Conservation (phyloP, 1,139 yeast genomes). For the Blastobotrys apis region DNA sequence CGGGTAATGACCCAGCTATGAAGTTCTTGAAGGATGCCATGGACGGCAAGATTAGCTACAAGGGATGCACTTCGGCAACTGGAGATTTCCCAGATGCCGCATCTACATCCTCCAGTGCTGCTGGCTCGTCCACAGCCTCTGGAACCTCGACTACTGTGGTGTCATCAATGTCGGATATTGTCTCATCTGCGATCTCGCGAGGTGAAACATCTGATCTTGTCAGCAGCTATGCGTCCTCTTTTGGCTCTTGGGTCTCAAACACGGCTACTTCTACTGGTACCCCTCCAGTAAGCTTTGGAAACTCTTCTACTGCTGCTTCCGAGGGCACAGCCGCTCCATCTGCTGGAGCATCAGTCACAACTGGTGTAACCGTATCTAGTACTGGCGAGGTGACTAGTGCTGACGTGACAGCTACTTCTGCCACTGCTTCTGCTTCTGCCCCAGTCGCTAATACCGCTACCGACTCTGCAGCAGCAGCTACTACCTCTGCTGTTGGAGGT, state of each 20-base stretch:
- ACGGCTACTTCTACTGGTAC: background rate
- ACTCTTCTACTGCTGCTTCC: background rate
- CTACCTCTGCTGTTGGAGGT: background rate
- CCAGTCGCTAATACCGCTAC: background rate
- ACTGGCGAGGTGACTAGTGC: too few species aligned
- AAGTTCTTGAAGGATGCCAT: background rate
- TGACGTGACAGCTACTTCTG: too few species aligned
- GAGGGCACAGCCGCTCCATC: background rate
- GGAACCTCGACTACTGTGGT: too few species aligned
- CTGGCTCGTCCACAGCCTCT: too few species aligned
- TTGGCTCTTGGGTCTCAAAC: background rate
- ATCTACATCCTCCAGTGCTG: too few species aligned
- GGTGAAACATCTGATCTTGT: background rate
- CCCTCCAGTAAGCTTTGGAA: background rate
- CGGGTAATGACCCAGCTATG: background rate
- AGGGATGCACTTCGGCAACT: slow-evolving; percentile 3
- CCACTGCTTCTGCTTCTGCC: background rate
- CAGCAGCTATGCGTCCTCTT: background rate
- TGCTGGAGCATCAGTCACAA: background rate
- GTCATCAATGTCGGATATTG: background rate
- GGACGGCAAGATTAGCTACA: slow-evolving; percentile 5
- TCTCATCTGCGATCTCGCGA: background rate
- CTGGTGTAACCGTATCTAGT: too few species aligned
- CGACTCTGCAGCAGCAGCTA: background rate
- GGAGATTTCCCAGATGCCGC: background rate